Conservation (phyloP, 139 green algal genomes). For the Zygnema cylindricum region DNA sequence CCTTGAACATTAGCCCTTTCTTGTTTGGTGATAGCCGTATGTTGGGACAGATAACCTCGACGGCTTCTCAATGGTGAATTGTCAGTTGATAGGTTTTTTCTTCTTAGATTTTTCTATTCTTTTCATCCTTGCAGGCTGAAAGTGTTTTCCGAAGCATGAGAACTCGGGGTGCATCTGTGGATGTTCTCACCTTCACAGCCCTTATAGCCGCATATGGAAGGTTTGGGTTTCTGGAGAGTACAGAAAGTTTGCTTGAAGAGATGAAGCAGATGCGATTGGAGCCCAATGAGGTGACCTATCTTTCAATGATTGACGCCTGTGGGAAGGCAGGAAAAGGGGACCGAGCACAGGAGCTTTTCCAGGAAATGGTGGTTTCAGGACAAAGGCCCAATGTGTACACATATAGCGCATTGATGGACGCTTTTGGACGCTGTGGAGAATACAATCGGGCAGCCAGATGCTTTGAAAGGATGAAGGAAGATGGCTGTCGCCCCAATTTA, state of each 20-base stretch:
- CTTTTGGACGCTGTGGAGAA: conserved; percentile 34
- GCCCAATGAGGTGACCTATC: conserved; percentile 57
- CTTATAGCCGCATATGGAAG: conserved; percentile 27
- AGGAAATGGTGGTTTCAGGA: conserved; percentile 34
- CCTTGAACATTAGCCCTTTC: too few relatives aligned
- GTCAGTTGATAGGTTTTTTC: background rate
- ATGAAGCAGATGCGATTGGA: conserved; percentile 13
- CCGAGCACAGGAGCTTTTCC: conserved; percentile 40
- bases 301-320: conserved; percentile 51
- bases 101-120: background rate
- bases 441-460: conserved; percentile 31
- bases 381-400: conserved; percentile 45
- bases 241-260: conserved; percentile 16
- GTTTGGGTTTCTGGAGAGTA: conserved; percentile 4
- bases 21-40: too few relatives aligned
- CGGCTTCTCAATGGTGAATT: too few relatives aligned
- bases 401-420: conserved; percentile 50
- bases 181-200: conserved; percentile 53
- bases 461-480: conserved; percentile 46
- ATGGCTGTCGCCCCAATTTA: conserved; percentile 47
- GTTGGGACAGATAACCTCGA: too few relatives aligned
- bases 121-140: conserved; percentile 30
- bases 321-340: conserved; percentile 29
- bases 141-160: conserved; percentile 39
- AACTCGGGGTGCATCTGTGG: conserved; percentile 1